phyloP scores from a whole-genome alignment of 306 rosid genomes.

The Pterocarpus santalinus region DNA sequence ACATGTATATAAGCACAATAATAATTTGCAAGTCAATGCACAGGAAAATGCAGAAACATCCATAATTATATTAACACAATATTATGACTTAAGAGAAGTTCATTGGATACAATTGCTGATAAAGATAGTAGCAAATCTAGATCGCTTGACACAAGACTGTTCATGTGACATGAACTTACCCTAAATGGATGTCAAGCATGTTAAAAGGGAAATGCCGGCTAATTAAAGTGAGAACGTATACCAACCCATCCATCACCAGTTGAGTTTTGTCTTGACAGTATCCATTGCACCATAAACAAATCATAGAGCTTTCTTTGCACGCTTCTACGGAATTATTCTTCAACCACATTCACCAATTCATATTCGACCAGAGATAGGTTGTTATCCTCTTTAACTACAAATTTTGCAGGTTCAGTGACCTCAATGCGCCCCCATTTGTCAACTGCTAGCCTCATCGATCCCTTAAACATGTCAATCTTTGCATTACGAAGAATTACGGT shows the following conservation, averaged over 20 bases:
- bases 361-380: constrained; percentile 55
- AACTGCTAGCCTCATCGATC: constrained; percentile 54
- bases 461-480: constrained; percentile 55
- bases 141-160: constrained; percentile 31
- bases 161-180: constrained; percentile 37
- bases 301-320: constrained; percentile 30
- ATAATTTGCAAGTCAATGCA: not conserved
- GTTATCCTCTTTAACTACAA: constrained; percentile 56
- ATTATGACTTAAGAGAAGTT: constrained; percentile 40
- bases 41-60: constrained; percentile 31
- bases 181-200: constrained; percentile 49
- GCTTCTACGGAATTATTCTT: constrained; percentile 40
- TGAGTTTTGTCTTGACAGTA: constrained; percentile 28
- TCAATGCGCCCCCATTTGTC: constrained; percentile 57
- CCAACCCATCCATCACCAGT: constrained; percentile 46
- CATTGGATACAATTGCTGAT: constrained; percentile 43
- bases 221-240: constrained; percentile 42
- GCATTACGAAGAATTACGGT: constrained; percentile 46
- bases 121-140: constrained; percentile 43
- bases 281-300: constrained; percentile 34
- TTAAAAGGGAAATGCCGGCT: constrained; percentile 43
- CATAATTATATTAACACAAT: constrained; percentile 40
- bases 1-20: not conserved
- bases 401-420: constrained; percentile 53
- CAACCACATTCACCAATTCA: constrained; percentile 54